Conservation (phyloP, 495 filamentous ascomycete species). For the Talaromyces proteolyticus region DNA sequence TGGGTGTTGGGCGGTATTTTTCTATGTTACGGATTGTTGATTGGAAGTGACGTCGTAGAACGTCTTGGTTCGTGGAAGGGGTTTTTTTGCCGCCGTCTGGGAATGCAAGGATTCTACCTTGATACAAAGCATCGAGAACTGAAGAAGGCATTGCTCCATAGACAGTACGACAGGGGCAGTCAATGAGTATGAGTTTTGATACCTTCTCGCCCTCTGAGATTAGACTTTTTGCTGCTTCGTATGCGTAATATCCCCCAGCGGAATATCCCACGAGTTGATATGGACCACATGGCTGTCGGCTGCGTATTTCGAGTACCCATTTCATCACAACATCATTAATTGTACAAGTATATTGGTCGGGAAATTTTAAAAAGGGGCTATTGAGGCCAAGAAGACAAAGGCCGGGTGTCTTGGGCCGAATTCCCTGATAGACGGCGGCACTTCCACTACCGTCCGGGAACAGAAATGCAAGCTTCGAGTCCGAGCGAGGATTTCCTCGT, state of each 20-base stretch:
- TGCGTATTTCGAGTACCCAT: not conserved
- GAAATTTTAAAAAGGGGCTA: constrained; percentile 1
- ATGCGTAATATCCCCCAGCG: constrained; percentile 83
- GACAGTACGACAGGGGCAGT: constrained; percentile 71
- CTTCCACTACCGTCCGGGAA: constrained; percentile 47
- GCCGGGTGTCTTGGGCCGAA: not conserved
- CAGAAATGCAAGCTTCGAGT: constrained; percentile 38
- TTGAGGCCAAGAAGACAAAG: constrained; percentile 1
- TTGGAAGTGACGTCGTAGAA: not conserved
- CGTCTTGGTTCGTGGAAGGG: not conserved
- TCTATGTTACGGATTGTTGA: not conserved
- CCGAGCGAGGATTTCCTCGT: constrained; percentile 24
- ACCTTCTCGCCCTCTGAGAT: constrained; percentile 61
- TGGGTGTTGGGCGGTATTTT: not conserved
- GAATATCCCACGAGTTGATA: constrained; percentile 55
- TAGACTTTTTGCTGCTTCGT: constrained; percentile 70
- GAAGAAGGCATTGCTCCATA: constrained; percentile 63
- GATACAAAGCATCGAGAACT: not conserved
- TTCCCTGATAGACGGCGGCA: constrained; percentile 26
- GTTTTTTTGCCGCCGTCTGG: not conserved
- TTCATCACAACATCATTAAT: not conserved
- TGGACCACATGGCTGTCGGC: constrained; percentile 2
- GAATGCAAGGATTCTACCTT: not conserved
- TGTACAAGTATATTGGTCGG: not conserved
- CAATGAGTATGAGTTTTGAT: constrained; percentile 71